Evolutionary conservation across 108 stramenopile species (phyloP).

Genomic region (Schizochytrium sp.): DNA sequence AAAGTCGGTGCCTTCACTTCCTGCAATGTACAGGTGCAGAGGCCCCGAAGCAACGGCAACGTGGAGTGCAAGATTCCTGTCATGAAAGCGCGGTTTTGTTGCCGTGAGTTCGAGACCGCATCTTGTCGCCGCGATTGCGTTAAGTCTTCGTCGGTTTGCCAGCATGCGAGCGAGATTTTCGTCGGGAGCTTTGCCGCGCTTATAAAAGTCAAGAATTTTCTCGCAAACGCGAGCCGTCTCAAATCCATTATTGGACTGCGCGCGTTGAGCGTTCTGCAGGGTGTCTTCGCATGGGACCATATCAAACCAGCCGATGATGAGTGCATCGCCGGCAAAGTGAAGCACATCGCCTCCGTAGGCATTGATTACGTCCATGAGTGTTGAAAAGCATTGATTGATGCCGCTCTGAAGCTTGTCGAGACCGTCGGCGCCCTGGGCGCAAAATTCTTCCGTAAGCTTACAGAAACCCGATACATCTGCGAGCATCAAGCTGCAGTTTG

Average conservation of each 20-base stretch:
- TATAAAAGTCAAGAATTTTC: neutral
- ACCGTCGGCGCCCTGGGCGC: neutral
- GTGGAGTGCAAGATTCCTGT: slow-evolving; percentile 13
- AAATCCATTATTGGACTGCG: neutral
- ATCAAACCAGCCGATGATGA: neutral
- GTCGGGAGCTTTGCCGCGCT: neutral
- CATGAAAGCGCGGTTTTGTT: neutral
- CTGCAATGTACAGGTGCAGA: neutral
- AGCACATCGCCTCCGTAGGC: neutral
- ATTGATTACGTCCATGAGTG: neutral
- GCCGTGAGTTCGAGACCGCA: neutral
- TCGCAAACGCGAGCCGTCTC: neutral
- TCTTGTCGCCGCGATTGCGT: neutral
- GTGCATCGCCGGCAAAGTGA: neutral
- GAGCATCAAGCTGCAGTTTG: neutral
- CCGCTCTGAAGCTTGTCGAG: neutral
- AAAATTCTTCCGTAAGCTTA: neutral
- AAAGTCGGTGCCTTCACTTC: slow-evolving; percentile 22
- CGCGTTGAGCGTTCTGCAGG: neutral
- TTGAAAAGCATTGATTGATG: neutral
- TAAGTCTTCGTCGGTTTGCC: neutral
- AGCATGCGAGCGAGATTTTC: neutral
- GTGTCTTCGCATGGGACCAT: neutral
- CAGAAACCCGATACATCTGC: slow-evolving; percentile 1
- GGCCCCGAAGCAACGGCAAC: slow-evolving; percentile 28